Evolutionary conservation across 1,284 basidiomycete species (phyloP), one percentile per base, ranked within the genome.

Genomic region (Puccinia novopanici): DNA sequence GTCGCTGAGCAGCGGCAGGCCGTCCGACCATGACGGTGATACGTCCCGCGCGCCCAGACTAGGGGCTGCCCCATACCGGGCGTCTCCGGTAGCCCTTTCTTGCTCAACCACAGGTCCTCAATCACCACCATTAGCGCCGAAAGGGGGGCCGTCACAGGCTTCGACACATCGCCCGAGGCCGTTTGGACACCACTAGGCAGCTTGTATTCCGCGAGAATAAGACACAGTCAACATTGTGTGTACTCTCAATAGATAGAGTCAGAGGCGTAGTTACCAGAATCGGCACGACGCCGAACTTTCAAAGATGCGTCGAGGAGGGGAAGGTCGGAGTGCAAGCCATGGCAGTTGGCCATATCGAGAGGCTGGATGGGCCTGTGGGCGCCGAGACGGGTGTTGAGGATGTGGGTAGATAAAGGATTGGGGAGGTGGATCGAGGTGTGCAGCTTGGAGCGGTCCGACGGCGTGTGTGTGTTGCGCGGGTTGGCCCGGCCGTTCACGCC

Each of bases 371-470:
- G 40, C 8, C 40, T 4, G 27, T 71, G 68, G 3, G 68, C 24
- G 19, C 68, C 68, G 22, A 71, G 37, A 27, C 48, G 52, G 9
- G 48, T 48, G 8, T 71, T 50, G 30, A 71, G 68, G 24, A 71
- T 30, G 27, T 34, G 30, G 3, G 3, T 9, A 22, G 42, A 45
- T 8, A 6, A 8, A 8, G 8, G 6, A 50, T 71, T 45, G 22
- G 15, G 19, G 30, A 73, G 57, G 12, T 54, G 24, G 37, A 71
- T 71, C 10, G 68, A 50, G 34, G 57, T 73, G 42, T 57, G 71
- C n/a, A 55, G 71, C 30, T 55, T 42, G 52, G 37, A 57, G 5
- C 48, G 52, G n/a, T 73, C 52, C 12, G 54, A 2, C 27, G n/a
- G n/a, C n/a, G n/a, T n/a, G n/a, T n/a, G n/a, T n/a, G n/a, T n/a